These are phyloP conservation scores for Backusella luteola DNA, from an alignment of 192 early-diverging fungal species.

Conservation along the genomic window DNA sequence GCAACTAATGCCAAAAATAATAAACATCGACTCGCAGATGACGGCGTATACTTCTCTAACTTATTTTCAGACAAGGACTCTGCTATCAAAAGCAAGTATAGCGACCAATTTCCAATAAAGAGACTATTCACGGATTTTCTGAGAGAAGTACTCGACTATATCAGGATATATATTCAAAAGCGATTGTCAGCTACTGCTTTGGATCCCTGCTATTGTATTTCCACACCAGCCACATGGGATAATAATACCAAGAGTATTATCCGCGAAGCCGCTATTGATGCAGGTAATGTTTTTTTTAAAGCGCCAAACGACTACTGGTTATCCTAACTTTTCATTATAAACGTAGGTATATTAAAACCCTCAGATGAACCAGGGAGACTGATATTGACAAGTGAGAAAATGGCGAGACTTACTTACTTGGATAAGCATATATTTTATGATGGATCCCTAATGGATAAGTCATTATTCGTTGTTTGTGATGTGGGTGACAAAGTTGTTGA, in stretches of 20 bases:
- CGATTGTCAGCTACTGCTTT: no score
- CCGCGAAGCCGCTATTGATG: slow-evolving; percentile 43
- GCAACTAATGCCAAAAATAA: slow-evolving; percentile 25
- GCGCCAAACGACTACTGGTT: background rate
- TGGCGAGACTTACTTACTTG: slow-evolving; percentile 20
- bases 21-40: slow-evolving; percentile 1
- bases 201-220: slow-evolving; percentile 37
- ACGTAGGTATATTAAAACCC: slow-evolving; percentile 27
- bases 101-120: slow-evolving; percentile 44
- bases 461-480: slow-evolving; percentile 47
- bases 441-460: slow-evolving; percentile 26
- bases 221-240: slow-evolving; percentile 48
- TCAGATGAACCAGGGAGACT: slow-evolving; percentile 40
- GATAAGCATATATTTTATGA: slow-evolving; percentile 20
- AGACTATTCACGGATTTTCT: slow-evolving; percentile 12
- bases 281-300: slow-evolving; percentile 14
- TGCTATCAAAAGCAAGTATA: slow-evolving; percentile 32
- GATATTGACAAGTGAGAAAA: slow-evolving; percentile 27
- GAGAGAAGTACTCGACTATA: background rate
- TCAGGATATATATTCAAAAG: background rate
- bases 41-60: slow-evolving; percentile 33
- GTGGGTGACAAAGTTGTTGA: slow-evolving; percentile 48
- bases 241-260: slow-evolving; percentile 41
- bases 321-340: background rate
- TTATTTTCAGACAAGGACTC: slow-evolving; percentile 34